Base-by-base conservation (phyloP, 768 basidiomycete species). In the Melanogaster broomeanus region DNA sequence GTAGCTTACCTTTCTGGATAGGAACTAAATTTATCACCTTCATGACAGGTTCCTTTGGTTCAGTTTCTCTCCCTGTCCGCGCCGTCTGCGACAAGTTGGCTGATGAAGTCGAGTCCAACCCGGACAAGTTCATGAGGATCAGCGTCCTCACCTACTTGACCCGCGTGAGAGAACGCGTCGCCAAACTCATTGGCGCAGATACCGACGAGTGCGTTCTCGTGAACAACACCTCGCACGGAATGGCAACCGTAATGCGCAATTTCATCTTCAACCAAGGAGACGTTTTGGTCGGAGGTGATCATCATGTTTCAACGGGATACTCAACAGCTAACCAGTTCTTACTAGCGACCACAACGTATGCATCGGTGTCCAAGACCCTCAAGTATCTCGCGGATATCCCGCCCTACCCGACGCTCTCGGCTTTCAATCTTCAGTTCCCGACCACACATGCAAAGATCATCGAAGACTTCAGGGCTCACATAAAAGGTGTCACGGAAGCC, bases 201-300 rank as follows among this genome's bases (percentile, higher is more conserved):
- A 61, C 77, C 0, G 78, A 85, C 40, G 86, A 87, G 60, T 71
- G 80, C n/a, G 81, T 86, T n/a, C 66, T 83, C 52, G 62, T 70
- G 13, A 58, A 55, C 62, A 69, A 68, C 5, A 43, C 62, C 13
- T 61, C 68, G 6, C 66, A 66, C 18, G 67, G 68, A 3, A 57
- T 93, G 28, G 83, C 84, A 57, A 88, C 83, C 11, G 71, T 93
- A 44, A 62, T 90, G 28, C 70, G 77, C 42, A 90, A 90, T 52
- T 73, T 93, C 27, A 71, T 77, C 30, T 58, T 62, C 39, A 59
- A 58, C 63, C 79, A 43, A 83, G 79, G 55, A 0, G 90, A 93
- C 65, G 69, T 87, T 9, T 74, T 93, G 46, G 69, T 91, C 40
- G 72, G 68, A 61, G 39, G 79, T 73, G 21, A 24, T 25, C 30